phyloP scores from a whole-genome alignment of 495 filamentous ascomycete genomes.

The Symbiotaphrina buchneri region DNA sequence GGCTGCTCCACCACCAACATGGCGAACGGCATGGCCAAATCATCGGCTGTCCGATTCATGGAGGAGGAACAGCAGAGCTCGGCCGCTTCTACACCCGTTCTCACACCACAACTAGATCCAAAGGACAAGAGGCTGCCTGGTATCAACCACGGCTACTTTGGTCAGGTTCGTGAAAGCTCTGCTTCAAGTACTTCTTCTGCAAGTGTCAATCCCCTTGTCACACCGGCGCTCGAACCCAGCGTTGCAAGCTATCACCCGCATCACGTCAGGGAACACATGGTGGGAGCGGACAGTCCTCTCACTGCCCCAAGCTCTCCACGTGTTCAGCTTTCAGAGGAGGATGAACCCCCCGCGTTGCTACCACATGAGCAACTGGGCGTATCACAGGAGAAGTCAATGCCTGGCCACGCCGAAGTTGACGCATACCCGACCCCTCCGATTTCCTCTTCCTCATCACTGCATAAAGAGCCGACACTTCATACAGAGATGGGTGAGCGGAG shows the following conservation, averaged over 20 bases:
- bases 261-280: slow-evolving; percentile 1
- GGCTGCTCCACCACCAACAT: no score
- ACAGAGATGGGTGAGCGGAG: no score
- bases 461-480: slow-evolving; percentile 12
- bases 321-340: slow-evolving; percentile 5
- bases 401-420: slow-evolving; percentile 6
- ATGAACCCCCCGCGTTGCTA: slow-evolving; percentile 25
- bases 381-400: neutral
- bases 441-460: slow-evolving; percentile 30
- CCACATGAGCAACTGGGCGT: slow-evolving; percentile 17
- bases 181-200: slow-evolving; percentile 24
- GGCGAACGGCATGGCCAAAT: no score
- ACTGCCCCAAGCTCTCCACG: slow-evolving; percentile 9
- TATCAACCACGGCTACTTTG: slow-evolving; percentile 77
- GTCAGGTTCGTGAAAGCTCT: slow-evolving; percentile 74
- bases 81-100: slow-evolving; percentile 51
- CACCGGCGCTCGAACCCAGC: slow-evolving; percentile 14
- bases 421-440: slow-evolving; percentile 33
- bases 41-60: no score
- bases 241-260: neutral
- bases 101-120: slow-evolving; percentile 73
- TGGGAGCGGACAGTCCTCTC: slow-evolving; percentile 3
- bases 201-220: slow-evolving; percentile 16
- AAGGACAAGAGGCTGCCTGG: slow-evolving; percentile 78
- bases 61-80: no score